A percentile compares a stretch with the other conserved stretches of the same genome.
phyloP scores from a whole-genome alignment of 805 yeast genomes.

The Kodamaea sagamina region DNA sequence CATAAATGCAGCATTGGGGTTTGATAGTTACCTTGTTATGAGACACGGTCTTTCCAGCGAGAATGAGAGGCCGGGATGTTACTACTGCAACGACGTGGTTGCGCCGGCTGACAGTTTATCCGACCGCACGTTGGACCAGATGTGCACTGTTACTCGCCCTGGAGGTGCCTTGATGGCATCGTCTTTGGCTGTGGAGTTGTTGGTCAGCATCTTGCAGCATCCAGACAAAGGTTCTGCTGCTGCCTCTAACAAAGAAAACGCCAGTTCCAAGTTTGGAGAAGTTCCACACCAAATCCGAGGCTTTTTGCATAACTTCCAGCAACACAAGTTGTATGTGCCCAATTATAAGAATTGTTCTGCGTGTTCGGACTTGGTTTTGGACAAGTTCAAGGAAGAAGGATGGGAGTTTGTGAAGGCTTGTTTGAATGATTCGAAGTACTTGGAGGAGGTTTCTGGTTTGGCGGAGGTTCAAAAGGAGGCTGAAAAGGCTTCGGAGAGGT shows the following conservation, averaged over 20 bases:
- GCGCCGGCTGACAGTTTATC: conserved; percentile 90
- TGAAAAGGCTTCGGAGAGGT: conserved; percentile 47
- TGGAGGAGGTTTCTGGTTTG: conserved; percentile 82
- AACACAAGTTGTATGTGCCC: conserved; percentile 66
- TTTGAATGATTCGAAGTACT: conserved; percentile 60
- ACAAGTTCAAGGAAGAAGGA: conserved; percentile 51
- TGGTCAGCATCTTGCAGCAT: conserved; percentile 74
- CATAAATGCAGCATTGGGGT: conserved; percentile 92
- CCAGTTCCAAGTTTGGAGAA: conserved; percentile 54
- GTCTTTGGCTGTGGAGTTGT: conserved; percentile 79
- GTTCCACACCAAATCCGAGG: conserved; percentile 93
- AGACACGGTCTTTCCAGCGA: conserved; percentile 65
- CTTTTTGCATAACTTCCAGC: conserved; percentile 65
- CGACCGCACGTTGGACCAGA: conserved; percentile 90
- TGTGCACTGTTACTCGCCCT: conserved; percentile 98
- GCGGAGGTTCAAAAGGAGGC: conserved; percentile 70
- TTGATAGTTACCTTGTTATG: conserved; percentile 91
- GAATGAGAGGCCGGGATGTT: conserved; percentile 62
- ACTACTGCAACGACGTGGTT: conserved; percentile 92
- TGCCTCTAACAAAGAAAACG: conserved; percentile 30
- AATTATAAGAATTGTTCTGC: conserved; percentile 83
- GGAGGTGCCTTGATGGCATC: conserved; percentile 92
- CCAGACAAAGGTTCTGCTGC: conserved; percentile 50
- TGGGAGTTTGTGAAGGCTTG: conserved; percentile 85
- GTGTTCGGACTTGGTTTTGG: conserved; percentile 65